These are phyloP conservation scores for Penicillium hesseltinei DNA, from an alignment of 2,329 filamentous ascomycete species.

Conservation along the genomic window DNA sequence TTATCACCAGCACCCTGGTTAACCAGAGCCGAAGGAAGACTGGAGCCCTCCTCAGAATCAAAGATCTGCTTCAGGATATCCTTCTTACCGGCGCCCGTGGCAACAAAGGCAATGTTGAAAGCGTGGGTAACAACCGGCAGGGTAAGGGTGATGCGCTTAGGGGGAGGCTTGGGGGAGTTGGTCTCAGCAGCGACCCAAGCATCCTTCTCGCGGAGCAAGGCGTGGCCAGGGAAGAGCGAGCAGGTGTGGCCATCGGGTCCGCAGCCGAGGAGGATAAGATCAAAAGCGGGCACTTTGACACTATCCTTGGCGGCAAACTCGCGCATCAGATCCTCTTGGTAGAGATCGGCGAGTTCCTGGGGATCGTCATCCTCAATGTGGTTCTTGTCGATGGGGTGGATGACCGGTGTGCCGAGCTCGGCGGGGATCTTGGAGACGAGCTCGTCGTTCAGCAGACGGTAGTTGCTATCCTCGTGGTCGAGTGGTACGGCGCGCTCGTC, in stretches of 20 bases:
- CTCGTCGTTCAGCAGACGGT: slow-evolving; percentile 80
- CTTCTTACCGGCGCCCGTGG: slow-evolving; percentile 85
- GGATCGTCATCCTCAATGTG: slow-evolving; percentile 72
- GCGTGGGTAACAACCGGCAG: slow-evolving; percentile 87
- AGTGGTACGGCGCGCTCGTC: slow-evolving; percentile 94
- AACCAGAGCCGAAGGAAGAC: slow-evolving; percentile 80
- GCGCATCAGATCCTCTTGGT: slow-evolving; percentile 81
- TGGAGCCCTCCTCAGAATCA: slow-evolving; percentile 67
- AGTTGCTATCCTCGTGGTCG: slow-evolving; percentile 92
- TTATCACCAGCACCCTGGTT: slow-evolving; percentile 81
- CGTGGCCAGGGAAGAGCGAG: slow-evolving; percentile 89
- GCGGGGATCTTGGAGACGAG: slow-evolving; percentile 82
- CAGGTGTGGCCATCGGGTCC: slow-evolving; percentile 97
- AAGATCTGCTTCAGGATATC: slow-evolving; percentile 92
- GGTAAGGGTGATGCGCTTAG: slow-evolving; percentile 85
- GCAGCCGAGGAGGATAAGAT: slow-evolving; percentile 87
- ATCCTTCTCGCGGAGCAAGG: slow-evolving; percentile 77
- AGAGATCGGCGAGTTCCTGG: slow-evolving; percentile 89
- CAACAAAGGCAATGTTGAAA: slow-evolving; percentile 84
- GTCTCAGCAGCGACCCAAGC: slow-evolving; percentile 92
- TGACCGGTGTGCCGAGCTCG: slow-evolving; percentile 62
- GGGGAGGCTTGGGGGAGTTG: slow-evolving; percentile 92
- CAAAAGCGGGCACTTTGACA: slow-evolving; percentile 91
- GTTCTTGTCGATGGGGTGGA: slow-evolving; percentile 73
- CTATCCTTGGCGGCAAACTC: slow-evolving; percentile 90